These are phyloP conservation scores for Colletotrichum caudatum DNA, from an alignment of 2,329 filamentous ascomycete genomes.

Conservation along the genomic window DNA sequence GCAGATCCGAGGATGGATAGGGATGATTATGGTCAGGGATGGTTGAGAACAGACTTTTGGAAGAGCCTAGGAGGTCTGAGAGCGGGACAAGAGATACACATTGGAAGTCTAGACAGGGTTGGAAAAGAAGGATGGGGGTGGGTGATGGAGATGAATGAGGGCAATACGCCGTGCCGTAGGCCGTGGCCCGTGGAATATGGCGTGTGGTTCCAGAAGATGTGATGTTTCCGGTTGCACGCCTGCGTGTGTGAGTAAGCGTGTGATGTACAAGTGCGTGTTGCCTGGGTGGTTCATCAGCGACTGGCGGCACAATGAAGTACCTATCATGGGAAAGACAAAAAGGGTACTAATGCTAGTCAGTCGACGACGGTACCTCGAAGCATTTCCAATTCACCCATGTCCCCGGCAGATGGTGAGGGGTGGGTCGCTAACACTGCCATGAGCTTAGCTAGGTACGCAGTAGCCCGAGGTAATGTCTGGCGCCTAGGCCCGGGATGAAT, in stretches of 20 bases:
- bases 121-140: neutral
- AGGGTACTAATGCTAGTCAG: slow-evolving; percentile 12
- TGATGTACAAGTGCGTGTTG: neutral
- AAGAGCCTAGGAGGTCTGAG: slow-evolving; percentile 22
- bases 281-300: neutral
- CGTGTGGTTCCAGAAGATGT: slow-evolving; percentile 21
- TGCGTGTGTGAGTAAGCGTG: neutral
- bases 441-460: neutral
- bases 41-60: slow-evolving; percentile 37
- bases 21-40: slow-evolving; percentile 16
- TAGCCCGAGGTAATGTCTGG: slow-evolving; percentile 25
- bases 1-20: slow-evolving; percentile 31
- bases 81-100: slow-evolving; percentile 13
- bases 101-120: neutral
- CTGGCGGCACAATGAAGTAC: neutral
- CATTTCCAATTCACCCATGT: slow-evolving; percentile 22
- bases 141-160: neutral
- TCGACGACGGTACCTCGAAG: slow-evolving; percentile 21
- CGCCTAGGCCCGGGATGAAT: neutral
- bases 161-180: neutral
- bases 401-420: neutral
- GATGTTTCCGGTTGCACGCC: slow-evolving; percentile 9
- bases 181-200: neutral
- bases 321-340: neutral
- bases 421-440: neutral